These are phyloP conservation scores for Syzygium syzygioides DNA, from an alignment of 441 rosid species.

Conservation along the genomic window DNA sequence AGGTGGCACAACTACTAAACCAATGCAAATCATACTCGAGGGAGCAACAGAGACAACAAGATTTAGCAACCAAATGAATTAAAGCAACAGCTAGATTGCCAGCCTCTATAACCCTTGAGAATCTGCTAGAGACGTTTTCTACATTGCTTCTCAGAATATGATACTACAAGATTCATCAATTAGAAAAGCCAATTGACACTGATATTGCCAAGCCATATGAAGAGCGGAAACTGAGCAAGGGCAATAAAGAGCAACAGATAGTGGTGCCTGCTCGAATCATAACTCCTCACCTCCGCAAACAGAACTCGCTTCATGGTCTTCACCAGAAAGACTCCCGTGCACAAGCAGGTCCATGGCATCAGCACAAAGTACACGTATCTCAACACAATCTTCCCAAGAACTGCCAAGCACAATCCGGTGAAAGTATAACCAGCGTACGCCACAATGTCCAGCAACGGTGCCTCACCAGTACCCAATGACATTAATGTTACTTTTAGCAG, in stretches of 20 bases:
- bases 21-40: background rate
- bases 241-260: constrained; percentile 1
- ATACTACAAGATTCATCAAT: background rate
- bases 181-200: constrained; percentile 1
- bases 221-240: constrained; percentile 2
- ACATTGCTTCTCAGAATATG: background rate
- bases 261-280: constrained; percentile 3
- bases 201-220: constrained; percentile 3
- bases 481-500: background rate
- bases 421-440: constrained; percentile 2
- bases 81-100: background rate
- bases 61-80: background rate
- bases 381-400: background rate
- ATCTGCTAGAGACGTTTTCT: background rate
- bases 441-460: background rate
- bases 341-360: background rate
- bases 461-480: constrained; percentile 2
- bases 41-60: background rate
- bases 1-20: background rate
- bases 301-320: constrained; percentile 4
- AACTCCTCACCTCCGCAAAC: constrained; percentile 3
- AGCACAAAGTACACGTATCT: background rate
- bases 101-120: background rate
- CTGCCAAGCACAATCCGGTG: background rate
- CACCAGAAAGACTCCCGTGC: constrained; percentile 1